A percentile compares a stretch with the other conserved stretches of the same genome.
Conservation (phyloP, 257 asterid genomes). For the Cynanchum wilfordii region DNA sequence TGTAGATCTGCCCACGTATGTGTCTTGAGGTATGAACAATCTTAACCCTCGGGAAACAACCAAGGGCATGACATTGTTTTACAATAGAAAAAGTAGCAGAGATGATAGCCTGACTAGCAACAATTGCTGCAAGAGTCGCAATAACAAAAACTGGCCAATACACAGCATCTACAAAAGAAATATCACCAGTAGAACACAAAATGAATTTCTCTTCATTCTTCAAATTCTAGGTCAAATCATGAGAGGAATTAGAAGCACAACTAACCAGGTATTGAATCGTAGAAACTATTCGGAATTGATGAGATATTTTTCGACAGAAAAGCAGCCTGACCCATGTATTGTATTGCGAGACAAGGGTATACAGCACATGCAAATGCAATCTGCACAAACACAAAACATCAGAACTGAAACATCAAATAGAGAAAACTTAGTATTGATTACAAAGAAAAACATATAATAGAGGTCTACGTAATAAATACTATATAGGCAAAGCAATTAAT, state of each 20-base stretch:
- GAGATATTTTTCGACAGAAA: conserved; percentile 62
- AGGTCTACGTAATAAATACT: neutral
- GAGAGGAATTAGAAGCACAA: conserved; percentile 14
- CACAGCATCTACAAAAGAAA: conserved; percentile 34
- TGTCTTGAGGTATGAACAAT: conserved; percentile 58
- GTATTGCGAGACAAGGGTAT: conserved; percentile 85
- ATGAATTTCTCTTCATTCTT: neutral
- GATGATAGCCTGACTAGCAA: conserved; percentile 58
- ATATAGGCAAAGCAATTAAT: neutral
- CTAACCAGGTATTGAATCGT: conserved; percentile 78
- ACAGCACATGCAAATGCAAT: conserved; percentile 65
- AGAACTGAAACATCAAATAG: conserved; percentile 12
- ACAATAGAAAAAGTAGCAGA: conserved; percentile 66
- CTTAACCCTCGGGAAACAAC: conserved; percentile 65
- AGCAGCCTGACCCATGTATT: conserved; percentile 99
- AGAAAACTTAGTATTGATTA: neutral
- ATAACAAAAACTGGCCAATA: conserved; percentile 58
- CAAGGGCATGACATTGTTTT: conserved; percentile 60
- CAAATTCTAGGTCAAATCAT: conserved; percentile 1
- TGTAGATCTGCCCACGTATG: conserved; percentile 57
- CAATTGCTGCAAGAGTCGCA: conserved; percentile 59
- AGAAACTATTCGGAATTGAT: conserved; percentile 62
- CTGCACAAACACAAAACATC: conserved; percentile 37
- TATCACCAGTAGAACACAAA: neutral
- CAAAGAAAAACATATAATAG: neutral